Base-by-base conservation (phyloP, 495 filamentous ascomycete species). In the Neurospora sp. region DNA sequence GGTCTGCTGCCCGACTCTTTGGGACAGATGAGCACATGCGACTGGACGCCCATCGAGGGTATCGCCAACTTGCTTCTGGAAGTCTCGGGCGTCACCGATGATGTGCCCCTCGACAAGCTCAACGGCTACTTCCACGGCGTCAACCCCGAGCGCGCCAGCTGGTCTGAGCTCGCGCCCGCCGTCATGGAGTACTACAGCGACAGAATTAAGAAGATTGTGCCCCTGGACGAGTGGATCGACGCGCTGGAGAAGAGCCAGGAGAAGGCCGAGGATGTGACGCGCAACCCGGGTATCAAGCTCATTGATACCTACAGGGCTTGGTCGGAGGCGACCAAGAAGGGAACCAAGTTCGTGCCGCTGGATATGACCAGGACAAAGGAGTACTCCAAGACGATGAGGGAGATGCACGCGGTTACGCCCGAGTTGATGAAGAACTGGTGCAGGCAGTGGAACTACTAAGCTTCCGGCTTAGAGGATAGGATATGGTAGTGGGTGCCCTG, bases 1-100 rank as follows among this genome's bases (percentile, higher is more conserved):
- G 81, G 83, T 0, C 62, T 80, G 3, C 74, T 88, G 1, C 86
- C 85, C 0, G 70, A 76, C 11, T 77, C 80, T 0, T 76, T 88
- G 0, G 85, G 84, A 0, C 27, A 72, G 14, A 78, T 84, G 75
- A 79, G 81, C 7, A 76, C 74, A 0, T 76, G 90, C 5, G 86
- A 90, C 75, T 91, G 89, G 89, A 82, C 88, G 5, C 87, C 88
- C 0, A 79, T 83, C n/a, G 84, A 85, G 14, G 77, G 84, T 5
- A 80, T 87, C 70, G 81, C 83, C 1, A 77, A 82, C 9, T 73
- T 84, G 8, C 76, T 84, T 7, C 77, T 83, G 16, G 81, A 84
- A 14, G 78, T 82, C 18, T 78, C 79, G 2, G 81, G 81, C 11
- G 74, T 84, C 39, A 75, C 77, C 27, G 31, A 73, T 18, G 40